These are phyloP conservation scores for Pleurotus tuoliensis DNA, from an alignment of 768 basidiomycete species.

Conservation along the genomic window DNA sequence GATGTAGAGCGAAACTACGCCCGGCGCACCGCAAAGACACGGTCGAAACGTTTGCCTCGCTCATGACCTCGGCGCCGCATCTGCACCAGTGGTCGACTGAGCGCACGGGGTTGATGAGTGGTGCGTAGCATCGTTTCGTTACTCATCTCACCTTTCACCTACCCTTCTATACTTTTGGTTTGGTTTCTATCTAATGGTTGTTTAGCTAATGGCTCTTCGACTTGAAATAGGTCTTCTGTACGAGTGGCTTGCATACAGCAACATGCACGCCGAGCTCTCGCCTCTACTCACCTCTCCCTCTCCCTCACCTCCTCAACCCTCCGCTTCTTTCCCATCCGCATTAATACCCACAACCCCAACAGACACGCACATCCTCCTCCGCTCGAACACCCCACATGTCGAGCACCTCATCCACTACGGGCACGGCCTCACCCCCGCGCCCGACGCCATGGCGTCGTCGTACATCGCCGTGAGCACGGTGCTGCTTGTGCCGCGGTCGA, in stretches of 20 bases:
- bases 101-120: conserved; percentile 3
- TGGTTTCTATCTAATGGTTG: no score
- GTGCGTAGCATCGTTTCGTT: neutral
- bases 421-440: conserved; percentile 3
- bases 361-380: conserved; percentile 1
- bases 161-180: no score
- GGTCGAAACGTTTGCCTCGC: conserved; percentile 6
- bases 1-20: neutral
- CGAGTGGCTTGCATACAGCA: conserved; percentile 7
- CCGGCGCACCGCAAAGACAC: conserved; percentile 2
- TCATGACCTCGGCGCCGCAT: conserved; percentile 1
- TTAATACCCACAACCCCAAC: neutral
- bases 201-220: no score
- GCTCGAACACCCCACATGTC: neutral
- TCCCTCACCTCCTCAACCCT: neutral
- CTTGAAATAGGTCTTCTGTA: neutral
- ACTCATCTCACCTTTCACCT: no score
- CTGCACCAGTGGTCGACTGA: neutral
- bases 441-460: neutral
- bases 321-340: neutral
- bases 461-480: neutral
- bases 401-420: conserved; percentile 8
- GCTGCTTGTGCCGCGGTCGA: neutral
- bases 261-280: conserved; percentile 1
- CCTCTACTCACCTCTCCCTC: neutral